A percentile compares a stretch with the other conserved stretches of the same genome.
These are phyloP conservation scores for Peribolospora baueri DNA, from an alignment of 768 basidiomycete genomes.

Conservation along the genomic window DNA sequence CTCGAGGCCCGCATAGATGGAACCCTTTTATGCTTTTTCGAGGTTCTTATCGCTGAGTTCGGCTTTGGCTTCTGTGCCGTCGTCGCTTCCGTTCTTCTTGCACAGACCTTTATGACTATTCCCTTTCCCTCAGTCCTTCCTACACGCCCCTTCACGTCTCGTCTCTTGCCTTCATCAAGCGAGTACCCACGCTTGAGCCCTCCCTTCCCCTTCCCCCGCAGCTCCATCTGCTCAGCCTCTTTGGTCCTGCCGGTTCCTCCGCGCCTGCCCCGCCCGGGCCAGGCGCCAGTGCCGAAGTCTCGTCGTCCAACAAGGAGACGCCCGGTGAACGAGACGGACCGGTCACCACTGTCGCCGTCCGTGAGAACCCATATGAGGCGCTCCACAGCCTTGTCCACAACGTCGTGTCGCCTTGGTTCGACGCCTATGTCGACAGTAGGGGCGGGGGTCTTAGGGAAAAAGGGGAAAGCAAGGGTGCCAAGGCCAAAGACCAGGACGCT, in stretches of 20 bases:
- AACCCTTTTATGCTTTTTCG: too few species aligned
- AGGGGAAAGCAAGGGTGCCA: slow-evolving; percentile 7
- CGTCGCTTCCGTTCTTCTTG: too few species aligned
- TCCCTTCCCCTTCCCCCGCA: slow-evolving; percentile 56
- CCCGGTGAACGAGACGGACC: slow-evolving; percentile 37
- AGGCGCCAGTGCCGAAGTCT: slow-evolving; percentile 9
- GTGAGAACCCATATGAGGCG: slow-evolving; percentile 54
- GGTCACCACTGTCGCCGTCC: slow-evolving; percentile 19
- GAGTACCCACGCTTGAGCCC: slow-evolving; percentile 49
- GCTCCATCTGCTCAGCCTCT: slow-evolving; percentile 76
- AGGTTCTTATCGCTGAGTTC: too few species aligned
- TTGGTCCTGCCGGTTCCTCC: slow-evolving; percentile 16
- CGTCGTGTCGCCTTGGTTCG: slow-evolving; percentile 94
- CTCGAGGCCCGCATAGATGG: slow-evolving; percentile 29
- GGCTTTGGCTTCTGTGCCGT: too few species aligned
- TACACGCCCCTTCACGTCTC: slow-evolving; percentile 57
- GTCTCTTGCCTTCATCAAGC: slow-evolving; percentile 87
- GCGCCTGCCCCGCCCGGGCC: slow-evolving; percentile 9
- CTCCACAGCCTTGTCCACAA: slow-evolving; percentile 82
- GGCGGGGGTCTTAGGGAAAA: slow-evolving; percentile 25
- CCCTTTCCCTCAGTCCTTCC: slow-evolving; percentile 36
- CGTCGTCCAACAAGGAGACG: slow-evolving; percentile 7
- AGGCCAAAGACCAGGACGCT: slow-evolving; percentile 41
- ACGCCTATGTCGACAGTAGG: slow-evolving; percentile 77
- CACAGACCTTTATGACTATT: slow-evolving; percentile 33